Evolutionary conservation across 1,284 basidiomycete species (phyloP).

Genomic region (Cryptococcus depauperatus): DNA sequence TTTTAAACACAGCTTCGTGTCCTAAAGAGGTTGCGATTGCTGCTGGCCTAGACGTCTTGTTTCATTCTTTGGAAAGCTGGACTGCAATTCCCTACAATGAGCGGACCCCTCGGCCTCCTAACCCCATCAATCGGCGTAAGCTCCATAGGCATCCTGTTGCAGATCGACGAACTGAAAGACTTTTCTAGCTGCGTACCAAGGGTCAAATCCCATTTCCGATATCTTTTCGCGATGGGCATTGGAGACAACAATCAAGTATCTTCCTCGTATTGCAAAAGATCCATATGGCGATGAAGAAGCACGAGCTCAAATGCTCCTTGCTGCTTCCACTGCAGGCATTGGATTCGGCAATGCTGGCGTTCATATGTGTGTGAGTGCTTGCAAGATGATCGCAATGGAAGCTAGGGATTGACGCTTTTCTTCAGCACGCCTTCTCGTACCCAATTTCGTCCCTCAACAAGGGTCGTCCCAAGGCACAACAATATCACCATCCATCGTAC

Average conservation of each 20-base stretch:
- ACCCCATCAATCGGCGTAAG: constrained; percentile 74
- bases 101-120: constrained; percentile 75
- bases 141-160: background rate
- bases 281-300: constrained; percentile 67
- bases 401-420: background rate
- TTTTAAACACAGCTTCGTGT: constrained; percentile 77
- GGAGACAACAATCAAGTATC: constrained; percentile 78
- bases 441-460: constrained; percentile 88
- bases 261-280: constrained; percentile 79
- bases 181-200: constrained; percentile 66
- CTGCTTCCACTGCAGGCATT: constrained; percentile 67
- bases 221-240: constrained; percentile 95
- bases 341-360: constrained; percentile 93
- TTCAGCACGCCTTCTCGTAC: constrained; percentile 37
- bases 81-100: constrained; percentile 59
- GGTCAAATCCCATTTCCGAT: constrained; percentile 90
- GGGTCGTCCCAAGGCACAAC: constrained; percentile 76
- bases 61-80: constrained; percentile 82
- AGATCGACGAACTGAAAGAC: background rate
- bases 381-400: background rate
- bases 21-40: constrained; percentile 79
- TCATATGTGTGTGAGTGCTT: constrained; percentile 56
- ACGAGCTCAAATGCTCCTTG: constrained; percentile 75
- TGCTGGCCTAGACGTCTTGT: constrained; percentile 84
- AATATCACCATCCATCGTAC: constrained; percentile 64